These are phyloP conservation scores for Ceratobasidium sp. DNA, from an alignment of 1,284 basidiomycete species.

Conservation along the genomic window DNA sequence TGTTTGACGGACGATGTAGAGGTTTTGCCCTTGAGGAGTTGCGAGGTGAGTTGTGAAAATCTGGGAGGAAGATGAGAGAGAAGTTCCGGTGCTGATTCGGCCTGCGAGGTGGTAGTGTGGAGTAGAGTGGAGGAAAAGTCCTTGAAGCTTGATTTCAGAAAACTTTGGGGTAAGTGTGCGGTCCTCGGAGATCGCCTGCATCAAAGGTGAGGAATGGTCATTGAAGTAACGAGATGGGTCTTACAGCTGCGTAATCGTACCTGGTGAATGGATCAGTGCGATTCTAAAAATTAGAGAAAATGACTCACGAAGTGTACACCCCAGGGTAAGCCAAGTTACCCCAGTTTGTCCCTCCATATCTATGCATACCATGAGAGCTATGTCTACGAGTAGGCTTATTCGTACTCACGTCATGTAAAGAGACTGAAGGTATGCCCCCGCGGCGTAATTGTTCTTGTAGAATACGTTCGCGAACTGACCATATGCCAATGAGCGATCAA, in stretches of 20 bases:
- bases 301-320: slow-evolving; percentile 63
- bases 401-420: slow-evolving; percentile 57
- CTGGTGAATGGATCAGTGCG: slow-evolving; percentile 22
- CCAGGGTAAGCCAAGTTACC: slow-evolving; percentile 62
- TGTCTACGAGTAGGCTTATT: too few species aligned
- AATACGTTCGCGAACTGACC: slow-evolving; percentile 38
- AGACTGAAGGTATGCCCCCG: slow-evolving; percentile 59
- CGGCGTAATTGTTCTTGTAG: slow-evolving; percentile 60
- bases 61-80: slow-evolving; percentile 29
- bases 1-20: slow-evolving; percentile 28
- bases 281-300: background rate
- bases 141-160: slow-evolving; percentile 48
- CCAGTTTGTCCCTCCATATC: slow-evolving; percentile 65
- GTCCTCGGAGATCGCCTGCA: slow-evolving; percentile 47
- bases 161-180: slow-evolving; percentile 48
- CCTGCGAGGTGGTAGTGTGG: slow-evolving; percentile 47
- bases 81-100: slow-evolving; percentile 26
- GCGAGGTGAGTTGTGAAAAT: slow-evolving; percentile 60
- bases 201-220: background rate
- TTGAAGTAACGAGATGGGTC: background rate
- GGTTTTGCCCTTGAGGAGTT: slow-evolving; percentile 52
- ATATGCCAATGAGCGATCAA: background rate
- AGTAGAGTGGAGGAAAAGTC: slow-evolving; percentile 49
- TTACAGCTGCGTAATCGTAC: slow-evolving; percentile 35
- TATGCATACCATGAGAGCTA: slow-evolving; percentile 45